Evolutionary conservation across 352 stramenopile species (phyloP).

Genomic region (Globisporangium nunn): DNA sequence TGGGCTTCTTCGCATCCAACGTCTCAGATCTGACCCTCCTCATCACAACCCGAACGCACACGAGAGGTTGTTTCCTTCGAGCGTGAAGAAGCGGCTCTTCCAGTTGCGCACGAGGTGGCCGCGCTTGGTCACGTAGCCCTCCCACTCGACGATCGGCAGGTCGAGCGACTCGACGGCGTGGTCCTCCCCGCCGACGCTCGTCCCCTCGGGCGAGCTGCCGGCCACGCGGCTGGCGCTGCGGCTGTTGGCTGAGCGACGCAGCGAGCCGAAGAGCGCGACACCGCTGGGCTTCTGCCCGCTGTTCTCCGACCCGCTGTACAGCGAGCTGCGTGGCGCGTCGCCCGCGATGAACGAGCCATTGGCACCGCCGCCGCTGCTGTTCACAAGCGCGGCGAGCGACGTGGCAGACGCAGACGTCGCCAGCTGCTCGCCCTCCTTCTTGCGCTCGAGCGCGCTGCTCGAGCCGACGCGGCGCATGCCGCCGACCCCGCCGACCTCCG

Average conservation of each 20-base stretch:
- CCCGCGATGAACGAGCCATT: constrained; percentile 12
- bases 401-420: constrained; percentile 50
- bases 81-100: constrained; percentile 85
- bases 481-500: constrained; percentile 20
- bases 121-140: constrained; percentile 88
- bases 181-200: constrained; percentile 29
- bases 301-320: constrained; percentile 33
- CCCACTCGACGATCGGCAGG: constrained; percentile 83
- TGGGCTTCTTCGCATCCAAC: no score
- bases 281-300: constrained; percentile 39
- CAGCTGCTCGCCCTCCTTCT: constrained; percentile 24
- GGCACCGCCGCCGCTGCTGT: constrained; percentile 8
- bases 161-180: constrained; percentile 72
- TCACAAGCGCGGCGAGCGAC: constrained; percentile 39
- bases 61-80: constrained; percentile 81
- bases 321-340: constrained; percentile 15
- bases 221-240: constrained; percentile 31
- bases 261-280: constrained; percentile 44
- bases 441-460: constrained; percentile 46
- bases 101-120: constrained; percentile 85
- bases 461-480: constrained; percentile 61
- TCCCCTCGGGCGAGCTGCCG: constrained; percentile 6
- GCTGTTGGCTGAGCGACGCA: constrained; percentile 38
- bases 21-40: no score
- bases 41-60: constrained; percentile 31